phyloP scores from a whole-genome alignment of 768 basidiomycete species.

The Lactarius sanguifluus region DNA sequence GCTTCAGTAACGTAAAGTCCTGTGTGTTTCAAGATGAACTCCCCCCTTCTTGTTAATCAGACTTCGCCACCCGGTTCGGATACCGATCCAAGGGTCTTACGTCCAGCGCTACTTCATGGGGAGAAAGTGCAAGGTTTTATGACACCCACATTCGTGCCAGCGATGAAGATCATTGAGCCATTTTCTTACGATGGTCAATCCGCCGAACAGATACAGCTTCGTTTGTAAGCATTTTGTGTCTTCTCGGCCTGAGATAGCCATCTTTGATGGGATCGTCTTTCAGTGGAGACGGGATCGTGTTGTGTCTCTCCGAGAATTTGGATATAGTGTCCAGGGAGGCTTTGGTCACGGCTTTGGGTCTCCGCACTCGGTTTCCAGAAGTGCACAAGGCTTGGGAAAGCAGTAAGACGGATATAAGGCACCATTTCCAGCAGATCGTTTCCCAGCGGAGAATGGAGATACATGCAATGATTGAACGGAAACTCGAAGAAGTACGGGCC shows the following conservation, averaged over 20 bases:
- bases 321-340: fast-evolving
- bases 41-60: background rate
- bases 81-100: background rate
- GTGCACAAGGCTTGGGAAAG: background rate
- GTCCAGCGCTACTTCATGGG: constrained; percentile 23
- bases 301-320: background rate
- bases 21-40: background rate
- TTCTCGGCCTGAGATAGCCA: background rate
- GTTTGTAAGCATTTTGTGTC: background rate
- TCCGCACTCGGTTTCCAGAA: background rate
- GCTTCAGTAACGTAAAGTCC: too few species aligned
- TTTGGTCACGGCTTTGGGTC: background rate
- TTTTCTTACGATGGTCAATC: background rate
- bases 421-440: background rate
- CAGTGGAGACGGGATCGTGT: background rate
- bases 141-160: constrained; percentile 9
- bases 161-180: background rate
- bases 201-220: background rate
- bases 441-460: background rate
- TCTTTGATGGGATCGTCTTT: background rate
- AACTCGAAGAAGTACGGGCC: background rate
- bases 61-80: background rate
- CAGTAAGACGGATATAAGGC: background rate
- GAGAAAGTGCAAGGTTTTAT: constrained; percentile 31
- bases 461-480: background rate